A percentile compares a stretch with the other conserved stretches of the same genome.
Conservation (phyloP, 257 asterid species). For the Solanum chiquidenum region DNA sequence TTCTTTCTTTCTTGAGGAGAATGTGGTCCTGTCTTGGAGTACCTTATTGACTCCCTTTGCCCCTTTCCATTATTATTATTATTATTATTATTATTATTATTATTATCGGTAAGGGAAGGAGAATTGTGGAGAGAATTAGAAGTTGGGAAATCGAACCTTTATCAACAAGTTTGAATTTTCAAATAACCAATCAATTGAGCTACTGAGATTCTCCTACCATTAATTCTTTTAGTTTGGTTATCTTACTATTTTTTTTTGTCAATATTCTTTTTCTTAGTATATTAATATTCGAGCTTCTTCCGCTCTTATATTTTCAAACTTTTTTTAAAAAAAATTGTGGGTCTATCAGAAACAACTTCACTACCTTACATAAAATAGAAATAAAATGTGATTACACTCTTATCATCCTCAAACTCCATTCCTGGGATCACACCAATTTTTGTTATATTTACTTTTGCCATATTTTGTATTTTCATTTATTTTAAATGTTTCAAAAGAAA, state of each 20-base stretch:
- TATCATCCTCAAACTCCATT: not conserved
- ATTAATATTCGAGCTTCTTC: not conserved
- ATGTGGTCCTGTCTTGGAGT: not conserved
- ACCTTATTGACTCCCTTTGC: not conserved
- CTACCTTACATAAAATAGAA: not conserved
- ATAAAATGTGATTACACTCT: not conserved
- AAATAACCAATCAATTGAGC: too few relatives aligned
- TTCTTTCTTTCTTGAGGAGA: not conserved
- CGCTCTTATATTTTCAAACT: too few relatives aligned
- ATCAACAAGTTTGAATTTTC: not conserved
- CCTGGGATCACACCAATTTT: not conserved
- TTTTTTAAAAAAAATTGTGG: too few relatives aligned
- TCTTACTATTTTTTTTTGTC: not conserved
- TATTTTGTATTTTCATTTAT: too few relatives aligned
- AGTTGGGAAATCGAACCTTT: not conserved
- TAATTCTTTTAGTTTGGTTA: too few relatives aligned
- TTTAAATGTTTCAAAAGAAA: not conserved
- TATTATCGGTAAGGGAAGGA: too few relatives aligned
- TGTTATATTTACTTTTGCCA: not conserved
- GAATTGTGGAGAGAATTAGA: not conserved
- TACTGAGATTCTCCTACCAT: accelerated
- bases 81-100: too few relatives aligned
- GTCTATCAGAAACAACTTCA: too few relatives aligned
- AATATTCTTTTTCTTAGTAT: not conserved
- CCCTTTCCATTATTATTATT: not conserved